These are phyloP conservation scores for Ampelomyces quisqualis DNA, from an alignment of 2,329 filamentous ascomycete genomes.

Conservation along the genomic window DNA sequence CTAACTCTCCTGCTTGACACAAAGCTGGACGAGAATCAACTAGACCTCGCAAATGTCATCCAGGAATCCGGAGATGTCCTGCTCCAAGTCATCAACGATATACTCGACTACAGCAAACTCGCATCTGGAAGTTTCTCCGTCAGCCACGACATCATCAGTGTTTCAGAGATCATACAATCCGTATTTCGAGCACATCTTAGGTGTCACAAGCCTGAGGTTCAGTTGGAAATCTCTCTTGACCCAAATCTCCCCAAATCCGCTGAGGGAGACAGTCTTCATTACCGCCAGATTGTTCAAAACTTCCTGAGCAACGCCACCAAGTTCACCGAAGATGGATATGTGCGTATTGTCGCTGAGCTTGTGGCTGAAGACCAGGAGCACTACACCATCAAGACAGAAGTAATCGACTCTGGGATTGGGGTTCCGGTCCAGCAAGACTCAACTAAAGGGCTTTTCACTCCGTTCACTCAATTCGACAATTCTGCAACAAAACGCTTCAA, in stretches of 20 bases:
- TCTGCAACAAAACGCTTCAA: conserved; percentile 56
- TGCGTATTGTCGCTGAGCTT: conserved; percentile 50
- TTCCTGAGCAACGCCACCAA: conserved; percentile 62
- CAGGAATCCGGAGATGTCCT: conserved; percentile 61
- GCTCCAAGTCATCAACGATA: conserved; percentile 64
- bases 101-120: conserved; percentile 67
- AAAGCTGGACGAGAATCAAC: conserved; percentile 54
- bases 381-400: conserved; percentile 54
- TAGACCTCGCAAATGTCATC: conserved; percentile 59
- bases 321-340: conserved; percentile 59
- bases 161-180: conserved; percentile 50
- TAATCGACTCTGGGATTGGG: conserved; percentile 58
- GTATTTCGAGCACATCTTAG: conserved; percentile 55
- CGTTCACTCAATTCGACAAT: conserved; percentile 58
- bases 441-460: conserved; percentile 54
- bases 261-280: conserved; percentile 60
- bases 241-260: conserved; percentile 53
- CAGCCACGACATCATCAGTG: conserved; percentile 54
- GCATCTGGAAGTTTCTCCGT: conserved; percentile 61
- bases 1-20: conserved; percentile 59
- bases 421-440: conserved; percentile 51
- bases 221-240: conserved; percentile 49
- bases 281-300: conserved; percentile 64
- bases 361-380: conserved; percentile 46
- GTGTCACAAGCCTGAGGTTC: conserved; percentile 50